Conservation (phyloP, 352 stramenopile genomes). For the Pythium coloratum region DNA sequence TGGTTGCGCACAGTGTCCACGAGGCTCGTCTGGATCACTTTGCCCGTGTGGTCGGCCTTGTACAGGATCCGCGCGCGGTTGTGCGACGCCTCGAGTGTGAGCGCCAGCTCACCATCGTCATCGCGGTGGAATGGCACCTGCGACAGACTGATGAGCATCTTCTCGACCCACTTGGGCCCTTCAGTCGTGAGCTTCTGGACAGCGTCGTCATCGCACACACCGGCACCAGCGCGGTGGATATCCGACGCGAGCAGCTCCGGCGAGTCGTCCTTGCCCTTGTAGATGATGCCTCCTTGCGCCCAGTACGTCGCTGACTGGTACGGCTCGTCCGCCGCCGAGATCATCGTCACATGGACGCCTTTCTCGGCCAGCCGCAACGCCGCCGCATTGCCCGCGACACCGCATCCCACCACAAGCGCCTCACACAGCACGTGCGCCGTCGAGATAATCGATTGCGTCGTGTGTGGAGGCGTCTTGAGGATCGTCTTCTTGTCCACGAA, state of each 20-base stretch:
- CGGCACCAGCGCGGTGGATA: conserved; percentile 91
- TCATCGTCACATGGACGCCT: conserved; percentile 78
- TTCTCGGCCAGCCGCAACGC: conserved; percentile 71
- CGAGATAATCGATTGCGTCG: conserved; percentile 24
- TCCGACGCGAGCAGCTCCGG: conserved; percentile 86
- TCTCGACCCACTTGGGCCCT: conserved; percentile 86
- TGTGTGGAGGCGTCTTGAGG: not conserved
- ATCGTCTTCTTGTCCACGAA: not conserved
- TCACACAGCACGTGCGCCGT: conserved; percentile 28
- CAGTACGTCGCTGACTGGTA: conserved; percentile 95
- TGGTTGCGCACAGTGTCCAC: conserved; percentile 83
- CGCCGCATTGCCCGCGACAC: conserved; percentile 69
- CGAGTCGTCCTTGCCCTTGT: conserved; percentile 88
- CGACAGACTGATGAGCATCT: conserved; percentile 84
- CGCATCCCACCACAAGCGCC: conserved; percentile 75
- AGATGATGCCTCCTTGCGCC: conserved; percentile 96
- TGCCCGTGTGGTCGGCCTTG: conserved; percentile 92
- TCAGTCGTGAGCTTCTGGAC: conserved; percentile 92
- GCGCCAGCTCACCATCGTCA: conserved; percentile 61
- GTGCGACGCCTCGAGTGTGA: conserved; percentile 92
- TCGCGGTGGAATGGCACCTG: conserved; percentile 90
- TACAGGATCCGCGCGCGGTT: conserved; percentile 93
- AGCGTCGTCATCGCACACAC: conserved; percentile 88
- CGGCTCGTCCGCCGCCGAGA: conserved; percentile 65
- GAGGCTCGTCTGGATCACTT: conserved; percentile 91